Base-by-base conservation (phyloP, 768 basidiomycete species). In the Macrolepiota albuminosa region DNA sequence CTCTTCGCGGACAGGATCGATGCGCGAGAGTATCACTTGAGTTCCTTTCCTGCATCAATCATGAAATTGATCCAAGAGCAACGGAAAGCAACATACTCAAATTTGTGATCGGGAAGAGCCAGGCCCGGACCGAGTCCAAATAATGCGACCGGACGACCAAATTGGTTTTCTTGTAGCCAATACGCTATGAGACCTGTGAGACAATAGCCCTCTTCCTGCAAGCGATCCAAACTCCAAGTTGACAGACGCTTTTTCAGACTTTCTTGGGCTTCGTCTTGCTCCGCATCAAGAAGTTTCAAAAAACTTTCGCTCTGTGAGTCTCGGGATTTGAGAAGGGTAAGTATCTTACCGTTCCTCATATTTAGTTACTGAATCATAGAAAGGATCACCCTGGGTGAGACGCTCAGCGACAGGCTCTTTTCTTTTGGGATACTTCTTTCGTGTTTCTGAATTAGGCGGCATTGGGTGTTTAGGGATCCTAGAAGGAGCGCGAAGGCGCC, bases 131-230 rank as follows among this genome's bases (percentile, higher is more conserved):
- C 85, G 0, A 85, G 68, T 0, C 72, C 68, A 65, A 94, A 93
- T 3, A 80, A 78, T 0, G 89, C 91, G 6, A 88, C 79, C 1
- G 84, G 85, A 43, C 81, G 81, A 0, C 86, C 88, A 69, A 82
- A 86, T 57, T 82, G 80, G 26, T 78, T 82, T n/a, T 75, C 77
- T 58, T 84, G 78, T 42, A 87, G 69, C 90, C 88, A 91, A 67
- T 81, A 93, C 0, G 82, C 89, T 16, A 73, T 78, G 26, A 93
- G 73, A 18, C 77, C 84, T 0, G 84, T 86, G 36, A 94, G 67
- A 54, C 85, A 83, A 66, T 91, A 93, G 0, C 92, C 92, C 64
- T 88, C 87, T n/a, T 80, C 74, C 63, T 78, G 72, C 46, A 93
- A 73, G 24, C 82, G 79, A 31, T 78, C 74, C 4, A 87, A 58